Evolutionary conservation across 202 grass and related monocot species (phyloP), one percentile per base, ranked within the genome.

Genomic region (Miscanthus sacchariflorus): DNA sequence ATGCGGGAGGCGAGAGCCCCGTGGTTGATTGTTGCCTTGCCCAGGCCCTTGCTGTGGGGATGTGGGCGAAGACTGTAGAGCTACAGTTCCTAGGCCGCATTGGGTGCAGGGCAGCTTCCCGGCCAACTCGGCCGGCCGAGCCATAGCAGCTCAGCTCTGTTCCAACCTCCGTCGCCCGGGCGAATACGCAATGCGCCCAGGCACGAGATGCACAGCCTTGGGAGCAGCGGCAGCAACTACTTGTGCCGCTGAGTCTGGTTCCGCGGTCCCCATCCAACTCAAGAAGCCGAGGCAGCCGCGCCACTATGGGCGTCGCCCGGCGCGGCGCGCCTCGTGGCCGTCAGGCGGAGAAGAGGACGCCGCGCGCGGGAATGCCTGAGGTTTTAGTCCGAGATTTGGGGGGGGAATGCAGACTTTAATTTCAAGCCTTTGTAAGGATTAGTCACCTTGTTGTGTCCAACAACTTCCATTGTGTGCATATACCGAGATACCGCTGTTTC

Each of bases 401-500:
- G 12, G 12, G 74, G 68, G 15, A 13, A 21, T 11, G n/a, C 11
- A 8, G 33, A 36, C 15, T 61, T 76, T 7, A 28, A 28, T 21
- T 59, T 39, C 45, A 19, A 73, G 56, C 17, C 38, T 54, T 50
- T 68, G 5, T 72, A 19, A 66, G 6, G 3, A 30, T 44, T 67
- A 50, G 9, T 36, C 64, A 6, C 45, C 9, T 36, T 23, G 11
- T 61, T 67, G 66, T 73, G 65, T 83, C 59, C 35, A 84, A 19
- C 9, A 83, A 24, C 79, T 68, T 83, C 38, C 35, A 48, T 23
- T 59, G 69, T 79, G 19, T 35, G 10, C 52, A 63, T 43, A 21
- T 77, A 40, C 71, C 43, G 2, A 75, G 30, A 17, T 49, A 50
- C 4, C 69, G 21, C 35, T 81, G 21, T 10, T 81, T 63, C 33